A percentile compares a stretch with the other conserved stretches of the same genome.
Evolutionary conservation across 495 filamentous ascomycete species (phyloP).

Genomic region (Aspergillus sclerotiicarbonarius): DNA sequence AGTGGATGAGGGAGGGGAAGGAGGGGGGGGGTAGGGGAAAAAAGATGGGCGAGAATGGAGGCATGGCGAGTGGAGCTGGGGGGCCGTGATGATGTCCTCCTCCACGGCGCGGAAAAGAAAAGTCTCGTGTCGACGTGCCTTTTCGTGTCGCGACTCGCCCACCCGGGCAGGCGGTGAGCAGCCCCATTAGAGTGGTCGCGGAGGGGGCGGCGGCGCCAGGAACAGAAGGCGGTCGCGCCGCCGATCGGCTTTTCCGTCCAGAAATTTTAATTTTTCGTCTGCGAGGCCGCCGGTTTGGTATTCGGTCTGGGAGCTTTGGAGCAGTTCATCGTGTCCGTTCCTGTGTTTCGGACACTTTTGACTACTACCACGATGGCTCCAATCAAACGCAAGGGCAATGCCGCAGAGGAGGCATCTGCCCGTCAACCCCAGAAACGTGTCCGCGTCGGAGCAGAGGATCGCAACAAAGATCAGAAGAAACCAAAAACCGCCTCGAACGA

Average conservation of each 20-base stretch:
- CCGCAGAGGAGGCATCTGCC: constrained; percentile 35
- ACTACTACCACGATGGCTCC: constrained; percentile 45
- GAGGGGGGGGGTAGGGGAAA: constrained; percentile 7
- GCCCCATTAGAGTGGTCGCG: constrained; percentile 6
- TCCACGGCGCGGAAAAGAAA: not conserved
- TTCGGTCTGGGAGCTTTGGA: constrained; percentile 31
- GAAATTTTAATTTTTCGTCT: constrained; percentile 43
- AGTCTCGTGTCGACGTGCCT: constrained; percentile 28
- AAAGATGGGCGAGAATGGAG: constrained; percentile 10
- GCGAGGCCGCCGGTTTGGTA: constrained; percentile 27
- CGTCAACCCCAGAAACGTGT: constrained; percentile 47
- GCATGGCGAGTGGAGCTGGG: constrained; percentile 20
- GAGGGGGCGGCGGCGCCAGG: not conserved
- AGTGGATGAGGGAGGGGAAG: constrained; percentile 7
- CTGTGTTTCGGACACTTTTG: too few species aligned
- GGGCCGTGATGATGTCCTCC: not conserved
- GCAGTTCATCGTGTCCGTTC: constrained; percentile 23
- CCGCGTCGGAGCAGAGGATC: constrained; percentile 43
- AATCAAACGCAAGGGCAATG: constrained; percentile 51
- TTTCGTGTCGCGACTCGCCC: constrained; percentile 27
- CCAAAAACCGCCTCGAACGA: constrained; percentile 21
- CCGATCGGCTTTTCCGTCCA: constrained; percentile 18
- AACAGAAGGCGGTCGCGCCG: constrained; percentile 19
- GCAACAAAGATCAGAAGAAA: constrained; percentile 34
- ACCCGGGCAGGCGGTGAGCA: constrained; percentile 20